Evolutionary conservation across 495 filamentous ascomycete species (phyloP), one percentile per base, ranked within the genome.

Genomic region (Xylaria sp.): DNA sequence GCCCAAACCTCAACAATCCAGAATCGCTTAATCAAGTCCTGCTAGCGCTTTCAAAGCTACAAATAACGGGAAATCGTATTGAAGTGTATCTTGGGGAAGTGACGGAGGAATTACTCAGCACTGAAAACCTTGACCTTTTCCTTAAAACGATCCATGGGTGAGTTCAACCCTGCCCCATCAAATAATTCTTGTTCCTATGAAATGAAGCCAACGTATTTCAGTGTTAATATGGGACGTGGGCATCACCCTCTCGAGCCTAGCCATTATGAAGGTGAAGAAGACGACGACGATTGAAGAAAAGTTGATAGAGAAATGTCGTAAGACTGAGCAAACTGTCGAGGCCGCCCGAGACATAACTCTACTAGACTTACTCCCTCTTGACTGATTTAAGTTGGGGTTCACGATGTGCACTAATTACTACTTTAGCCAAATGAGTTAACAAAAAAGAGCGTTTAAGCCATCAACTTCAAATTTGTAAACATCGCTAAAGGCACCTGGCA

Each of bases 201-300:
- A 21, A n/a, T 0, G 6, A 24, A 12, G 24, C 24, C 61, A 26
- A 68, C 17, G 17, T 35, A 35, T 43, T 15, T 6, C 29, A 61
- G 53, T 24, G 15, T 62, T 29, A 43, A 50, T 15, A 52, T 69
- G 67, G 55, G 67, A 1, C 67, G 55, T n/a, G 57, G 55, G 29
- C 57, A 61, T 24, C 26, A 62, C 31, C 21, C 57, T 26, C 57
- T 69, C 11, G 67, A 69, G n/a, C 67, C 67, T n/a, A 59, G 17
- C 50, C 67, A 59, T 43, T 69, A 62, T 3, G 57, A 69, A 9
- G 55, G 35, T 4, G 41, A 62, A 48, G 40, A 41, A 41, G 8
- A 52, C 3, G 6, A 52, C 19, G 8, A 41, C 12, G 40, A 29
- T 53, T 29, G 4, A 53, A 17, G 9, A 14, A 26, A 11, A 15